These are phyloP conservation scores for Tuber calosporum DNA, from an alignment of 495 filamentous ascomycete genomes.

Conservation along the genomic window DNA sequence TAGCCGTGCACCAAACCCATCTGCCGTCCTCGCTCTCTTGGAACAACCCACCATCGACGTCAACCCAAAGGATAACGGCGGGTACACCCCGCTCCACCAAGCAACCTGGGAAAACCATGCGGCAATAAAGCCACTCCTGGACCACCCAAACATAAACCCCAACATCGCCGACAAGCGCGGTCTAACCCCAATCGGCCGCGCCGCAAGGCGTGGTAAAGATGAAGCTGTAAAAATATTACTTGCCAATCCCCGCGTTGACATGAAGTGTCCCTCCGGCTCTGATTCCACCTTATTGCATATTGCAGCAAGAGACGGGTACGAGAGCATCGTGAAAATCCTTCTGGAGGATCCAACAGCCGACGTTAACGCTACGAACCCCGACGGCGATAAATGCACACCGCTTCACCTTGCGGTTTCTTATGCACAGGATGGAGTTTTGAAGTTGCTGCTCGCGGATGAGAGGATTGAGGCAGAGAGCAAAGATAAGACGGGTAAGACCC, in stretches of 20 bases:
- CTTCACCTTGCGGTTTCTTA: not conserved
- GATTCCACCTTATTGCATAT: not conserved
- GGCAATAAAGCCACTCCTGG: not conserved
- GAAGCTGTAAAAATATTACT: not conserved
- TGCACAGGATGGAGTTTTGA: not conserved
- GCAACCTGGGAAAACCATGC: slow-evolving; percentile 1
- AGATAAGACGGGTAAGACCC: not conserved
- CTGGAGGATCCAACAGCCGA: not conserved
- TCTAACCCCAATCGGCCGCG: not conserved
- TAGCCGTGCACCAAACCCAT: slow-evolving; percentile 1
- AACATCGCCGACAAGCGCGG: slow-evolving; percentile 4
- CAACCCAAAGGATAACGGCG: not conserved
- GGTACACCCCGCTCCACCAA: not conserved
- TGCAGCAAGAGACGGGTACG: slow-evolving; percentile 1
- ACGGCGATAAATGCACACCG: not conserved
- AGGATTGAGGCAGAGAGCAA: not conserved
- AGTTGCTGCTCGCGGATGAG: not conserved
- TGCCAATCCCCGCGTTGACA: not conserved
- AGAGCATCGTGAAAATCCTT: slow-evolving; percentile 2
- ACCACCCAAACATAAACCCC: not conserved
- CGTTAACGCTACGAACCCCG: not conserved
- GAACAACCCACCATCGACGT: not conserved
- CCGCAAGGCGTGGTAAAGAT: not conserved
- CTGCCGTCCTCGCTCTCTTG: not conserved
- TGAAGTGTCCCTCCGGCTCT: not conserved